Evolutionary conservation across 805 yeast species (phyloP), one percentile per base, ranked within the genome.

Genomic region (Wickerhamomyces hampshirensis): DNA sequence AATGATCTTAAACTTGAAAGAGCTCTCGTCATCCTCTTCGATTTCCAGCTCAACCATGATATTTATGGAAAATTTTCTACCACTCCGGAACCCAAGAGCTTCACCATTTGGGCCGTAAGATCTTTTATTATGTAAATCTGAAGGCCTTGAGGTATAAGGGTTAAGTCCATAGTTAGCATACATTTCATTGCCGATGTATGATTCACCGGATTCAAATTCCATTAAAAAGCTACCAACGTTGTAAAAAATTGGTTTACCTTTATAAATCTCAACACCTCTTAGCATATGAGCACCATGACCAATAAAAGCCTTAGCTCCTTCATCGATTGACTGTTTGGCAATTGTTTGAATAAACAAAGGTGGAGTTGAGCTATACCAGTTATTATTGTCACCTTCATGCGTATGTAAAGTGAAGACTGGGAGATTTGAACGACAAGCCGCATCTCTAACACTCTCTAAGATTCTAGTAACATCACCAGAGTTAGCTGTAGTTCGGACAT

Each of bases 251-350:
- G 56, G 58, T 34, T 43, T 54, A 10, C 48, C 54, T 30, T 53
- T 53, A 42, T 48, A 42, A 24, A 50, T 44, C 40, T 60, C 53
- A 34, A 53, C 53, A 39, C 60, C 53, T 40, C 61, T 47, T 47
- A 55, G 42, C 41, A 53, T 48, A 35, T 52, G 55, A 23, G 56
- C 58, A 39, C 59, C 58, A 42, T 52, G 59, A 6, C 59, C 57
- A 33, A 52, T 38, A 26, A 54, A 46, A 7, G 53, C 53, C 40
- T 51, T 48, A 11, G 59, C 55, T 31, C 58, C 59, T 17, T 39
- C 33, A 33, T 55, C 58, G 30, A 53, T 53, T 23, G 52, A 39
- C 23, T 50, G 35, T 34, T 52, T 44, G 5, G 56, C 50, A 17
- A 54, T 51, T 15, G 53, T 47, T 28, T 46, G 53, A 27, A 54